Evolutionary conservation across 345 rosid species (phyloP), one percentile per base, ranked within the genome.

Genomic region (rapeseed (Brassica napus)): DNA sequence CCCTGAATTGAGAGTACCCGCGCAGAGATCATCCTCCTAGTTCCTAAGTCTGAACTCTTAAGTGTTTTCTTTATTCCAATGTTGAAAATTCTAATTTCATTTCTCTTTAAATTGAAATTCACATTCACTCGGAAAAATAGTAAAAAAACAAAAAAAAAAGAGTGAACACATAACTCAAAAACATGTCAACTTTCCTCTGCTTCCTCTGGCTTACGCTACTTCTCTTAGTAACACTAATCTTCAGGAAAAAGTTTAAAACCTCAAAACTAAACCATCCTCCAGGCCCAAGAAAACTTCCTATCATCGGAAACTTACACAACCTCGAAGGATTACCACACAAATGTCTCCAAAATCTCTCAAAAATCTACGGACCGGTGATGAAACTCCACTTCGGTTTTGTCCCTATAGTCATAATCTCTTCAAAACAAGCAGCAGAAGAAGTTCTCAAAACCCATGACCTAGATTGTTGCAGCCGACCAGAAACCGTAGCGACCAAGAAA

Each of bases 391-490:
- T 52, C 2, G 57, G 57, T 52, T 52, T 52, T 52, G 57, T 52
- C 57, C 57, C 57, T 52, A n/a, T 52, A 3, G 57, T 52, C 57
- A n/a, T 52, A 52, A 52, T 52, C 57, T 52, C 57, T 52, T 52
- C 57, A n/a, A n/a, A 52, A 6, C 57, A 52, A 52, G 57, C 57
- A 52, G 57, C 57, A n/a, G 57, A 52, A 52, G 57, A 52, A 52
- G 57, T 52, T n/a, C 57, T 52, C 57, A 52, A 52, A 52, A 52
- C 57, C 21, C 57, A 52, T n/a, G 57, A 52, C 57, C 57, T 52
- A 52, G 57, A 52, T 52, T 52, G 57, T 52, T 52, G 57, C 57
- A 52, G 57, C 57, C 57, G 57, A 52, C 57, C 57, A 52, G 57
- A 52, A n/a, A 52, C 57, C 57, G 57, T 52, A 52, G 57, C 57